Percentiles rank a stretch among this genome's conserved stretches.
phyloP scores from a whole-genome alignment of 2,329 filamentous ascomycete genomes.

The Aspergillus jensenii region DNA sequence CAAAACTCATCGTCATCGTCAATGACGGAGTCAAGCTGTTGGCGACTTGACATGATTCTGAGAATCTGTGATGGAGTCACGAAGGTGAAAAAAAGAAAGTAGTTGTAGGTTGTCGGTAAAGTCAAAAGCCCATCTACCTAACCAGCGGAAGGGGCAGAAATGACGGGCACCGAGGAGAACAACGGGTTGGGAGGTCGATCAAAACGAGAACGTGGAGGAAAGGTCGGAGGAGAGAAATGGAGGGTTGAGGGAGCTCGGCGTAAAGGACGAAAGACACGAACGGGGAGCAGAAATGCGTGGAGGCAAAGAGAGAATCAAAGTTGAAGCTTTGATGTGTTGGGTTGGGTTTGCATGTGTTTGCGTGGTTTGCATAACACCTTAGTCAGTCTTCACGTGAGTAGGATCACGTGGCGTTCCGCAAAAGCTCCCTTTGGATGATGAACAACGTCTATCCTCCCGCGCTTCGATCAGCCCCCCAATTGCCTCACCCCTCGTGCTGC shows the following conservation, averaged over 20 bases:
- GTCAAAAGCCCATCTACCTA: slow-evolving; percentile 20
- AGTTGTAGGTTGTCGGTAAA: slow-evolving; percentile 12
- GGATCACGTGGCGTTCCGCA: slow-evolving; percentile 23
- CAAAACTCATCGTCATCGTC: slow-evolving; percentile 52
- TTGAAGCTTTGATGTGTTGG: slow-evolving; percentile 23
- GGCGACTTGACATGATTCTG: slow-evolving; percentile 45
- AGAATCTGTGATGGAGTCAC: slow-evolving; percentile 17
- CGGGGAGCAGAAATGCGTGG: slow-evolving; percentile 17
- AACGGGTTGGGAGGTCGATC: slow-evolving; percentile 14
- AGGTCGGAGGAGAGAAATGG: not conserved
- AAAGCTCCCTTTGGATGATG: slow-evolving; percentile 19
- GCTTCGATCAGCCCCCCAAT: slow-evolving; percentile 16
- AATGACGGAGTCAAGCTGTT: slow-evolving; percentile 50
- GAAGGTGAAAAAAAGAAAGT: slow-evolving; percentile 12
- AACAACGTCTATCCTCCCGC: slow-evolving; percentile 24
- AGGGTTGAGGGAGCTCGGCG: not conserved
- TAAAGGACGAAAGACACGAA: slow-evolving; percentile 3
- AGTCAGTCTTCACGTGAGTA: slow-evolving; percentile 13
- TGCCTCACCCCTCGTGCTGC: slow-evolving; percentile 18
- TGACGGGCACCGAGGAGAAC: slow-evolving; percentile 19
- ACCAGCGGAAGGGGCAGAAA: slow-evolving; percentile 20
- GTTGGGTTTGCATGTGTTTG: slow-evolving; percentile 24
- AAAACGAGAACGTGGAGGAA: not conserved
- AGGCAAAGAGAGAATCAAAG: slow-evolving; percentile 23
- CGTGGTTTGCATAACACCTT: slow-evolving; percentile 14